These are phyloP conservation scores for Cephaloascus fragrans DNA, from an alignment of 805 yeast genomes.

Conservation along the genomic window DNA sequence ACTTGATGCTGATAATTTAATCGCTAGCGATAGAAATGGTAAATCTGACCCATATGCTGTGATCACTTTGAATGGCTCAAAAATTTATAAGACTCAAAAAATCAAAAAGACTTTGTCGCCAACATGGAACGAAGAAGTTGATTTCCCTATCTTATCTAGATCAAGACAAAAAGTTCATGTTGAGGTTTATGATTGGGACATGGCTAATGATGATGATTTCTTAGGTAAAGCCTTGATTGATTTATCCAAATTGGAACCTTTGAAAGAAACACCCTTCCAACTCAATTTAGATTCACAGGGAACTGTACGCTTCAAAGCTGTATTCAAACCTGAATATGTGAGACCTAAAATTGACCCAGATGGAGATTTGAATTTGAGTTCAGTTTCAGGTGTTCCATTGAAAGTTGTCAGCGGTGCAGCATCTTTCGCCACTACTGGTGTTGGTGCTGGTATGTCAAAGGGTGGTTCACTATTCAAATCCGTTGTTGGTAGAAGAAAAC, in stretches of 20 bases:
- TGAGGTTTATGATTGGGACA: slow-evolving; percentile 68
- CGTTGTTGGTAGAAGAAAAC: slow-evolving; percentile 16
- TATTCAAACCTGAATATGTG: slow-evolving; percentile 55
- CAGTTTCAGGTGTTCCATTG: slow-evolving; percentile 35
- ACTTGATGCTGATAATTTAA: slow-evolving; percentile 42
- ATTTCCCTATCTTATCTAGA: slow-evolving; percentile 55
- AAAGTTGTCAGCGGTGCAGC: slow-evolving; percentile 35
- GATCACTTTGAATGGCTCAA: slow-evolving; percentile 43
- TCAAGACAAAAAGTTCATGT: slow-evolving; percentile 38
- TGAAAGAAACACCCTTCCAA: slow-evolving; percentile 29
- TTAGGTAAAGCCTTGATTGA: slow-evolving; percentile 47
- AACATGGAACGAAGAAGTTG: slow-evolving; percentile 61
- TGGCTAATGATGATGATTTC: slow-evolving; percentile 57
- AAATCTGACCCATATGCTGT: slow-evolving; percentile 64
- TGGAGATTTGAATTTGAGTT: slow-evolving; percentile 25
- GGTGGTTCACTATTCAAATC: slow-evolving; percentile 28
- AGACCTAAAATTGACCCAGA: slow-evolving; percentile 45
- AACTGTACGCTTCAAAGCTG: slow-evolving; percentile 37
- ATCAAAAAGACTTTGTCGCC: slow-evolving; percentile 65
- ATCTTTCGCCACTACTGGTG: slow-evolving; percentile 28
- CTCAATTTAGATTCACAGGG: slow-evolving; percentile 60
- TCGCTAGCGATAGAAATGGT: slow-evolving; percentile 62
- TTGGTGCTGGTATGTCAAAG: slow-evolving; percentile 33
- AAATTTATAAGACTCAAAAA: slow-evolving; percentile 47
- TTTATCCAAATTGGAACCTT: slow-evolving; percentile 36